Conservation (phyloP, 768 basidiomycete genomes). For the Macrolepiota dolichaula region DNA sequence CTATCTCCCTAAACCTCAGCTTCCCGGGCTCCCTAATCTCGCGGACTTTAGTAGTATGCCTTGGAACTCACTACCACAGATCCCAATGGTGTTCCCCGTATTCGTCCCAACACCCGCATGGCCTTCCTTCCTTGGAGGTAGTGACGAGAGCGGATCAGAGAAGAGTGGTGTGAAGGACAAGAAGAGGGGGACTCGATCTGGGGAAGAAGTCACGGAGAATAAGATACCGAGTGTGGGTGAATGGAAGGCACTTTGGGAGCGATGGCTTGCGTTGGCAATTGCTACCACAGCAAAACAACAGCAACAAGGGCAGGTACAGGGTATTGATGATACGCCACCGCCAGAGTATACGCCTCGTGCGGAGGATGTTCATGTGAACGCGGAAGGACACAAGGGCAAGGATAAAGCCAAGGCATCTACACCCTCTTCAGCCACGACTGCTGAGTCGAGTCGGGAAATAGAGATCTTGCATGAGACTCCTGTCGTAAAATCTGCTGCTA, state of each 20-base stretch:
- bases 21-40: conserved; percentile 67
- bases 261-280: conserved; percentile 59
- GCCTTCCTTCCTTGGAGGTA: conserved; percentile 60
- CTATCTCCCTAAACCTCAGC: conserved; percentile 49
- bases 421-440: background rate
- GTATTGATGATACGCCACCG: conserved; percentile 53
- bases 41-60: conserved; percentile 43
- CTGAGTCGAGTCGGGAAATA: background rate
- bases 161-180: conserved; percentile 18
- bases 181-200: conserved; percentile 20
- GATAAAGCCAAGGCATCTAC: background rate
- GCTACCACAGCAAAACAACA: conserved; percentile 42
- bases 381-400: background rate
- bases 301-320: conserved; percentile 22
- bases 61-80: conserved; percentile 60
- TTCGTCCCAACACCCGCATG: conserved; percentile 66
- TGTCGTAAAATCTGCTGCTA: conserved; percentile 12
- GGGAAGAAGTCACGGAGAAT: conserved; percentile 32
- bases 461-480: conserved; percentile 16
- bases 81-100: conserved; percentile 78
- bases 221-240: conserved; percentile 47
- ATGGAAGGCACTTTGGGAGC: conserved; percentile 71
- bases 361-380: conserved; percentile 1
- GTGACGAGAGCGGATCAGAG: conserved; percentile 15
- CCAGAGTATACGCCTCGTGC: conserved; percentile 72